These are phyloP conservation scores for Pinus albicaulis DNA, from an alignment of 75 land plant genomes.

Conservation along the genomic window DNA sequence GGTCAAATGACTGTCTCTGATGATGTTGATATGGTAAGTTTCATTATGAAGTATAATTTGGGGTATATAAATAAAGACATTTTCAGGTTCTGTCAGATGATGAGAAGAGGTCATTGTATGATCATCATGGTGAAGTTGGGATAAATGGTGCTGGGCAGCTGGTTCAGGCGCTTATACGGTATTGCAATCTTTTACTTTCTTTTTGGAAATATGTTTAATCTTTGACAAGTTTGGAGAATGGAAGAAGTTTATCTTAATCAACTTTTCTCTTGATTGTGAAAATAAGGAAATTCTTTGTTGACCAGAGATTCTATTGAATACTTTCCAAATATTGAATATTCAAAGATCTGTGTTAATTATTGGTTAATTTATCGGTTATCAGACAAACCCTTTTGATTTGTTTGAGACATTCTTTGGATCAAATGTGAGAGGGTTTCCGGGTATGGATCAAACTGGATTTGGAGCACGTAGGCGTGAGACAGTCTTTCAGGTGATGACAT, in stretches of 20 bases:
- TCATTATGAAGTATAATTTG: not conserved
- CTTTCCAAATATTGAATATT: not conserved
- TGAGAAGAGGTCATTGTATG: slow-evolving; percentile 86
- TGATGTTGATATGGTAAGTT: too few relatives aligned
- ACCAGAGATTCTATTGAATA: not conserved
- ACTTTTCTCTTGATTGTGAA: not conserved
- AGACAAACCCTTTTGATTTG: slow-evolving; percentile 98
- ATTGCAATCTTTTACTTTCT: not conserved
- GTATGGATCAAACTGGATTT: slow-evolving; percentile 31
- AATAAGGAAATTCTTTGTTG: not conserved
- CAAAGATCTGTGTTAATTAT: slow-evolving; percentile 2
- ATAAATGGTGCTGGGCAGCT: slow-evolving; percentile 72
- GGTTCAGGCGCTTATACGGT: slow-evolving; percentile 73
- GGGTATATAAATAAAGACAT: slow-evolving; percentile 5
- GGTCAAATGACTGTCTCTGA: too few relatives aligned
- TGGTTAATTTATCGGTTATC: slow-evolving; percentile 9
- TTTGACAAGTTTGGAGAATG: not conserved
- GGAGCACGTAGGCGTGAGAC: slow-evolving; percentile 53
- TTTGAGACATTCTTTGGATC: slow-evolving; percentile 1
- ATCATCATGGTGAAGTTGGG: slow-evolving; percentile 97
- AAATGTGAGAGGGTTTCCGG: too few relatives aligned
- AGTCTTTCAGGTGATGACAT: slow-evolving; percentile 83
- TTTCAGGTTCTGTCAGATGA: slow-evolving; percentile 98
- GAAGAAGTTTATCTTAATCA: not conserved
- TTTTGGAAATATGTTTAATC: not conserved